A percentile compares a stretch with the other conserved stretches of the same genome.
These are phyloP conservation scores for Ceratocystis papillata DNA, from an alignment of 2,329 filamentous ascomycete species.

Conservation along the genomic window DNA sequence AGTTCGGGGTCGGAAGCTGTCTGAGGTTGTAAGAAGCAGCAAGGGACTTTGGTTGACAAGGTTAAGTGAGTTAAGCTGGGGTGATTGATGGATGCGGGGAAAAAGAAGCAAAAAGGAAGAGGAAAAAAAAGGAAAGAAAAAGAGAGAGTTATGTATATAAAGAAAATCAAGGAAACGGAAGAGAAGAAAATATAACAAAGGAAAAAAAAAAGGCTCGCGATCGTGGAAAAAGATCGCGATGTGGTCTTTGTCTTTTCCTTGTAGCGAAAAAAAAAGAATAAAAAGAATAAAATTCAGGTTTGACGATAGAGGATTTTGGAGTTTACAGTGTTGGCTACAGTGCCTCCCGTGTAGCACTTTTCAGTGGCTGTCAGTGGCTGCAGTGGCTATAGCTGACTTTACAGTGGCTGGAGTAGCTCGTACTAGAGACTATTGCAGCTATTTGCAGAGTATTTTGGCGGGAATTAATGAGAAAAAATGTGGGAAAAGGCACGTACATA, in stretches of 20 bases:
- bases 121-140: background rate
- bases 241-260: background rate
- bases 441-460: no score
- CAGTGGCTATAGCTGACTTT: no score
- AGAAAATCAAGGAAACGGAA: background rate
- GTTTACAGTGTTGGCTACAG: no score
- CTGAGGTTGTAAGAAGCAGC: background rate
- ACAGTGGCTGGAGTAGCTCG: no score
- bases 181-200: background rate
- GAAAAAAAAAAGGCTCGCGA: background rate
- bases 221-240: constrained; percentile 7
- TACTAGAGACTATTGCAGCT: no score
- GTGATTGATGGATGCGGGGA: background rate
- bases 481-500: no score
- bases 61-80: no score
- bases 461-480: no score
- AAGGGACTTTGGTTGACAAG: background rate
- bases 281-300: background rate
- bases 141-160: background rate
- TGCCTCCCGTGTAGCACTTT: no score
- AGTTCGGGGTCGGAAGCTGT: background rate
- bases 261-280: constrained; percentile 3
- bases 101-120: background rate
- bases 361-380: no score
- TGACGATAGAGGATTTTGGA: no score